Evolutionary conservation across 1,139 yeast species (phyloP).

Genomic region (Lodderomyces pseudojiufengensis): DNA sequence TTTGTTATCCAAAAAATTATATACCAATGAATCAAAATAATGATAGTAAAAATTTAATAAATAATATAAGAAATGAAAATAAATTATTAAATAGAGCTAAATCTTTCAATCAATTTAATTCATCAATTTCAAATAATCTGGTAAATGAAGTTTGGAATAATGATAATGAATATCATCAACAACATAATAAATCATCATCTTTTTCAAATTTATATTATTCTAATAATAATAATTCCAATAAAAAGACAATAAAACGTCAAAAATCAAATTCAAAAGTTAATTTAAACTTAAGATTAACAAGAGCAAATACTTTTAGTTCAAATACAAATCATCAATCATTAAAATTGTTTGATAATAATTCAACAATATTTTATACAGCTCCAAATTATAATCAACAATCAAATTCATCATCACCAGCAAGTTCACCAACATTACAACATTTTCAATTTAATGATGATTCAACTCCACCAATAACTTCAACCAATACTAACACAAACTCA

Average conservation of each 20-base stretch:
- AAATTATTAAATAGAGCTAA: slow-evolving; percentile 39
- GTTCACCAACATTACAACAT: slow-evolving; percentile 11
- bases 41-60: slow-evolving; percentile 70
- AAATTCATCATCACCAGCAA: slow-evolving; percentile 8
- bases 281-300: slow-evolving; percentile 13
- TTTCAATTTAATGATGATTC: slow-evolving; percentile 6
- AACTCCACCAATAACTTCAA: not conserved
- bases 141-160: slow-evolving; percentile 1
- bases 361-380: too few relatives aligned
- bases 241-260: slow-evolving; percentile 37
- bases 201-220: slow-evolving; percentile 20
- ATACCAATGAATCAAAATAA: slow-evolving; percentile 77
- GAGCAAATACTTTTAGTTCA: slow-evolving; percentile 17
- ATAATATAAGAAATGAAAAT: slow-evolving; percentile 58
- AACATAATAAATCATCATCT: slow-evolving; percentile 29
- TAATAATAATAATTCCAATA: slow-evolving; percentile 29
- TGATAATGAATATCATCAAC: not conserved
- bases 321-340: too few relatives aligned
- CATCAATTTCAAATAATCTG: slow-evolving; percentile 5
- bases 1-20: slow-evolving; percentile 74
- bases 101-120: slow-evolving; percentile 25
- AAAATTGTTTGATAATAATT: too few relatives aligned
- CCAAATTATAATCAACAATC: too few relatives aligned
- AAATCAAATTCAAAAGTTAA: slow-evolving; percentile 21
- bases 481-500: too few relatives aligned